These are phyloP conservation scores for Annulohypoxylon moriforme DNA, from an alignment of 495 filamentous ascomycete genomes.

Conservation along the genomic window DNA sequence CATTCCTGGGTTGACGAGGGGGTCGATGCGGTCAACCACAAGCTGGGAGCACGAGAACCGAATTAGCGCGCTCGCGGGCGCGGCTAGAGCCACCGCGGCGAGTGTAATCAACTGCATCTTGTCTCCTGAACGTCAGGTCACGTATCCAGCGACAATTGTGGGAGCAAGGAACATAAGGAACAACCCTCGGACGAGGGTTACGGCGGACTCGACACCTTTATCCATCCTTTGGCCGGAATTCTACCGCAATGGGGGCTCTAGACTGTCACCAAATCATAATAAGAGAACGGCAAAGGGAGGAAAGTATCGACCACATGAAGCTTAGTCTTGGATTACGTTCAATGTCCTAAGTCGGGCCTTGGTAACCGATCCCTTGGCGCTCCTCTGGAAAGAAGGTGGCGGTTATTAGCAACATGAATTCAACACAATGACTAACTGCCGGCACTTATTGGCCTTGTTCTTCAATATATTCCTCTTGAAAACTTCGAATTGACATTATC, in stretches of 20 bases:
- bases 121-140: constrained; percentile 11
- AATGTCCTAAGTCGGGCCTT: neutral
- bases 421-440: constrained; percentile 15
- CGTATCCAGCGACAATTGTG: constrained; percentile 8
- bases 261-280: neutral
- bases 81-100: constrained; percentile 46
- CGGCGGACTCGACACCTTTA: constrained; percentile 23
- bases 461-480: constrained; percentile 6
- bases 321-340: constrained; percentile 10
- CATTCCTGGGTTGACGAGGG: constrained; percentile 50
- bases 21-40: constrained; percentile 50
- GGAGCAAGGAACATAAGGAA: constrained; percentile 3
- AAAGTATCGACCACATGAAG: neutral
- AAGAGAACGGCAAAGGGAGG: constrained; percentile 1
- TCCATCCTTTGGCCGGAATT: neutral
- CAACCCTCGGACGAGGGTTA: constrained; percentile 6
- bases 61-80: constrained; percentile 49
- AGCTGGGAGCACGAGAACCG: constrained; percentile 53
- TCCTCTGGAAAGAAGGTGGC: neutral
- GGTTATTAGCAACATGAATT: neutral
- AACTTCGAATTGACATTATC: constrained; percentile 31
- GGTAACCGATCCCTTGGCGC: neutral
- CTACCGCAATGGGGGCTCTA: neutral
- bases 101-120: constrained; percentile 50
- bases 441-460: neutral